phyloP scores from a whole-genome alignment of 208 protist genomes.

The Trypanosoma brucei region DNA sequence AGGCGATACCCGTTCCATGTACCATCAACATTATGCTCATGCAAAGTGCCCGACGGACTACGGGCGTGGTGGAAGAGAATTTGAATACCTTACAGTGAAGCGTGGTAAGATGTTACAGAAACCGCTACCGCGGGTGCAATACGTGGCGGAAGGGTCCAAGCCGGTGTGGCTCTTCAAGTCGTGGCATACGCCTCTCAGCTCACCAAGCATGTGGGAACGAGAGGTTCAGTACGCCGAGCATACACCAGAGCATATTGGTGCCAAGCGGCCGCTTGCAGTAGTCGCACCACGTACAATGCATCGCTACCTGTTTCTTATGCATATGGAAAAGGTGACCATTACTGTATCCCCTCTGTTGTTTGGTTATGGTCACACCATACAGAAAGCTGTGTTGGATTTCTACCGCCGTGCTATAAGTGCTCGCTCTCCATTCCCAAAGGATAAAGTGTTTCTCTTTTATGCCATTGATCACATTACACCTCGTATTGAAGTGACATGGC shows the following conservation, averaged over 20 bases:
- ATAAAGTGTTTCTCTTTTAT: conserved; percentile 88
- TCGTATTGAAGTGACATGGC: conserved; percentile 87
- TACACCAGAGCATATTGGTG: conserved; percentile 78
- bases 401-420: conserved; percentile 81
- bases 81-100: conserved; percentile 67
- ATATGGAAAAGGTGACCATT: conserved; percentile 87
- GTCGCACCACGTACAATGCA: conserved; percentile 77
- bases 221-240: conserved; percentile 90
- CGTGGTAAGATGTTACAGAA: conserved; percentile 72
- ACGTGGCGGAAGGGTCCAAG: conserved; percentile 60
- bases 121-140: conserved; percentile 81
- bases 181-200: conserved; percentile 79
- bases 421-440: conserved; percentile 74
- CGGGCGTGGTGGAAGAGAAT: conserved; percentile 81
- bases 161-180: conserved; percentile 90
- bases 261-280: conserved; percentile 79
- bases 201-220: conserved; percentile 81
- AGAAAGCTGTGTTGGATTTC: conserved; percentile 83
- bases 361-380: conserved; percentile 79
- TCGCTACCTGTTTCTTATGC: conserved; percentile 80
- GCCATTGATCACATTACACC: conserved; percentile 80
- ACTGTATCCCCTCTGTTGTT: conserved; percentile 84
- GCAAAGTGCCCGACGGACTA: conserved; percentile 90
- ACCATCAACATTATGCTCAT: conserved; percentile 87
- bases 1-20: conserved; percentile 68